Evolutionary conservation across 371 early-diverging fungal species (phyloP).

Genomic region (Rhizopus sp.): DNA sequence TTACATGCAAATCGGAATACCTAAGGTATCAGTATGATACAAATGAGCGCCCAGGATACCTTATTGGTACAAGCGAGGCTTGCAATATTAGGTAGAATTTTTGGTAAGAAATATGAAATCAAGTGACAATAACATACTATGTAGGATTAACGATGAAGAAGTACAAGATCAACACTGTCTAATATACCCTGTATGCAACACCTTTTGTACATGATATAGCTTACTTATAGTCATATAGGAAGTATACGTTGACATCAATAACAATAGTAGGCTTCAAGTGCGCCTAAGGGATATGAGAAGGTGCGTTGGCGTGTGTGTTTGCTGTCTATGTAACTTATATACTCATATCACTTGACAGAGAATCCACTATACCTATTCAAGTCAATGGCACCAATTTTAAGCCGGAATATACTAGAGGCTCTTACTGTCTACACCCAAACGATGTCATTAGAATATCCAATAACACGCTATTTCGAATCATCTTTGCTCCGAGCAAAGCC

Average conservation of each 20-base stretch:
- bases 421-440: background rate
- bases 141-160: conserved; percentile 41
- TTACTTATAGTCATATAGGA: background rate
- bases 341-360: background rate
- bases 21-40: conserved; percentile 22
- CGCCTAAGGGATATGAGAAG: conserved; percentile 4
- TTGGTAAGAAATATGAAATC: background rate
- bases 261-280: background rate
- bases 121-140: conserved; percentile 1
- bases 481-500: conserved; percentile 32
- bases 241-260: conserved; percentile 1
- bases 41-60: conserved; percentile 58
- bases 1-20: conserved; percentile 32
- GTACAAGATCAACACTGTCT: conserved; percentile 77
- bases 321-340: background rate
- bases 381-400: conserved; percentile 1
- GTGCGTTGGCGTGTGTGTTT: background rate
- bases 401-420: background rate
- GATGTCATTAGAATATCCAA: background rate
- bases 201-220: background rate
- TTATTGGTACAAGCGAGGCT: conserved; percentile 61
- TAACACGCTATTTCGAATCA: conserved; percentile 23
- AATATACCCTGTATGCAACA: conserved; percentile 46
- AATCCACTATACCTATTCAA: background rate
- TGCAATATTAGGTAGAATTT: conserved; percentile 67